A percentile compares a stretch with the other conserved stretches of the same genome.
These are phyloP conservation scores for Botrytis pseudocinerea DNA, from an alignment of 2,329 filamentous ascomycete genomes.

Conservation along the genomic window DNA sequence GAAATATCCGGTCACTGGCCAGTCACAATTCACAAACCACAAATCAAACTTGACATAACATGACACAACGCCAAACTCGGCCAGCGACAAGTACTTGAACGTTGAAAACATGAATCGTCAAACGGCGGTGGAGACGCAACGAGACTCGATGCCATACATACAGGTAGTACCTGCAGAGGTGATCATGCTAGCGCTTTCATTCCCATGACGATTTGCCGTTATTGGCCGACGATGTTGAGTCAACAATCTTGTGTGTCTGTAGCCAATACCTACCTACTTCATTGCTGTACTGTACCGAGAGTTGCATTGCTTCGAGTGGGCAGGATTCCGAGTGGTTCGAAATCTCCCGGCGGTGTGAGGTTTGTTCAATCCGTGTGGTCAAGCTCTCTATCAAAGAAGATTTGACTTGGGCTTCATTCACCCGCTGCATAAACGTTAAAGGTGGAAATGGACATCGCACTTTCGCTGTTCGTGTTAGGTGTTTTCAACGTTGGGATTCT, in stretches of 20 bases:
- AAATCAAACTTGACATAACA: neutral
- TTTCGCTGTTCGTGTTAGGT: neutral
- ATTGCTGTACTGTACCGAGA: neutral
- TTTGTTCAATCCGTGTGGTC: neutral
- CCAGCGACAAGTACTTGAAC: neutral
- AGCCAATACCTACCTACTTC: neutral
- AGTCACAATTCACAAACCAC: neutral
- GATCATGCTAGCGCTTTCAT: neutral
- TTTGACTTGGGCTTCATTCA: neutral
- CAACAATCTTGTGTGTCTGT: neutral
- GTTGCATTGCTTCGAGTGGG: neutral
- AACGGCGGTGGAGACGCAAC: slow-evolving; percentile 5
- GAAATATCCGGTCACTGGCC: neutral
- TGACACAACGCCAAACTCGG: neutral
- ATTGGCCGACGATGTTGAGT: slow-evolving; percentile 10
- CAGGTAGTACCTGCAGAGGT: slow-evolving; percentile 14
- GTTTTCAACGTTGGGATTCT: neutral
- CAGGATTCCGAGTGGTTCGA: slow-evolving; percentile 7
- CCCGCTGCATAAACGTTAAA: neutral
- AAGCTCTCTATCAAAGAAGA: neutral
- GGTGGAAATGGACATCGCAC: neutral
- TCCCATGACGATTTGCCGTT: neutral
- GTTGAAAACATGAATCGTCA: neutral
- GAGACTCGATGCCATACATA: neutral
- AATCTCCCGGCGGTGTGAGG: neutral